phyloP scores from a whole-genome alignment of 495 filamentous ascomycete genomes.

The Podospora tetraspora region DNA sequence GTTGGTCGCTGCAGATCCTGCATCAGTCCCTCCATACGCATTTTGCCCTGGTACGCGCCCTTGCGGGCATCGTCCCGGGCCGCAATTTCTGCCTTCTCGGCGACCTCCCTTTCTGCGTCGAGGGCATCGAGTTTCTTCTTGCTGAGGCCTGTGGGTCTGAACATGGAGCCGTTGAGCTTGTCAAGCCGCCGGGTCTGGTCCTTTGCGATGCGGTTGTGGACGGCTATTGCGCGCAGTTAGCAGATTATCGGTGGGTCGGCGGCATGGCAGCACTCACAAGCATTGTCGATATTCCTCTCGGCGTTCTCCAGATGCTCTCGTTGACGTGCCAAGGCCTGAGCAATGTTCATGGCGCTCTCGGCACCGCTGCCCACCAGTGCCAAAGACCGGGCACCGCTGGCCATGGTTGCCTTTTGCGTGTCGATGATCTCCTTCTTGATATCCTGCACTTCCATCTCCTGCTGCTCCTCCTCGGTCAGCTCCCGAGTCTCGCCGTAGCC shows the following conservation, averaged over 20 bases:
- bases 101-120: background rate
- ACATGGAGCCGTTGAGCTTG: constrained; percentile 16
- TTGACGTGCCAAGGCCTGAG: constrained; percentile 8
- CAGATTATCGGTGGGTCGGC: background rate
- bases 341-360: constrained; percentile 12
- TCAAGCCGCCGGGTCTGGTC: constrained; percentile 12
- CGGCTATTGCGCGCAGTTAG: constrained; percentile 3
- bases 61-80: constrained; percentile 6
- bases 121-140: constrained; percentile 12
- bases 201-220: constrained; percentile 13
- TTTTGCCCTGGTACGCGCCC: constrained; percentile 5
- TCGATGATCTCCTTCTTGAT: constrained; percentile 70
- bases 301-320: constrained; percentile 12
- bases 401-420: constrained; percentile 69
- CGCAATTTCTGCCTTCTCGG: constrained; percentile 9
- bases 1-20: constrained; percentile 9
- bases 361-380: background rate
- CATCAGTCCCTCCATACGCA: constrained; percentile 8
- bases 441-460: constrained; percentile 36
- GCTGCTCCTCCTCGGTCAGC: constrained; percentile 58
- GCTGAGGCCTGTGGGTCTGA: constrained; percentile 8
- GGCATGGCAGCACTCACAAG: background rate
- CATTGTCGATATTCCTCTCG: constrained; percentile 13
- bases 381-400: constrained; percentile 55
- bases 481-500: constrained; percentile 63